These are phyloP conservation scores for Backusella australiensis DNA, from an alignment of 192 early-diverging fungal species.

Conservation along the genomic window DNA sequence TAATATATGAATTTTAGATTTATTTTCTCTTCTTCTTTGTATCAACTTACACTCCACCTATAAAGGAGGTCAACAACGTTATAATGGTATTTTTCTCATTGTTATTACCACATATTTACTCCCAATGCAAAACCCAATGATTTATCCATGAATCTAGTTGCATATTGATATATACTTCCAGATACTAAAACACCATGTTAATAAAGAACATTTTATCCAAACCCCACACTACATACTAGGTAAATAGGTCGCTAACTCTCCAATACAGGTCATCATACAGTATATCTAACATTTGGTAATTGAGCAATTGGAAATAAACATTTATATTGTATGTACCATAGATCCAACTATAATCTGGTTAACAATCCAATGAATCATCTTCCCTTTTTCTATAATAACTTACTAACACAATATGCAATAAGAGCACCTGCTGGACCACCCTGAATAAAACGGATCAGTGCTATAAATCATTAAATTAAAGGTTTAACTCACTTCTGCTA, in stretches of 20 bases:
- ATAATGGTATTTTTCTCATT: background rate
- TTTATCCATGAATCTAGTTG: constrained; percentile 74
- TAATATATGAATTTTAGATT: too few relatives aligned
- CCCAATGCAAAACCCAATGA: constrained; percentile 68
- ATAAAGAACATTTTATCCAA: background rate
- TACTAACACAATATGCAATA: constrained; percentile 52
- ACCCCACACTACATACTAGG: constrained; percentile 36
- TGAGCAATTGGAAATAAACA: too few relatives aligned
- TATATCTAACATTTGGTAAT: constrained; percentile 40
- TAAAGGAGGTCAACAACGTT: background rate
- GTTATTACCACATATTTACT: constrained; percentile 59
- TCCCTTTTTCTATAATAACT: background rate
- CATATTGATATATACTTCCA: constrained; percentile 70
- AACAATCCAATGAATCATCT: background rate
- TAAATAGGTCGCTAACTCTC: constrained; percentile 82
- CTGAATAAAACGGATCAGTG: background rate
- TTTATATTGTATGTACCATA: constrained; percentile 15
- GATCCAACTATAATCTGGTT: constrained; percentile 18
- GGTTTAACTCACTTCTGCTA: constrained; percentile 38
- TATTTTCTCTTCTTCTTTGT: background rate
- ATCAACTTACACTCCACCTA: constrained; percentile 16
- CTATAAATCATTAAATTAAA: background rate
- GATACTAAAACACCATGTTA: constrained; percentile 28
- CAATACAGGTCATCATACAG: constrained; percentile 75
- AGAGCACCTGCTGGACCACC: constrained; percentile 77